Evolutionary conservation across 2,329 filamentous ascomycete species (phyloP), one percentile per base, ranked within the genome.

Genomic region (Conoideocrella luteorostrata): DNA sequence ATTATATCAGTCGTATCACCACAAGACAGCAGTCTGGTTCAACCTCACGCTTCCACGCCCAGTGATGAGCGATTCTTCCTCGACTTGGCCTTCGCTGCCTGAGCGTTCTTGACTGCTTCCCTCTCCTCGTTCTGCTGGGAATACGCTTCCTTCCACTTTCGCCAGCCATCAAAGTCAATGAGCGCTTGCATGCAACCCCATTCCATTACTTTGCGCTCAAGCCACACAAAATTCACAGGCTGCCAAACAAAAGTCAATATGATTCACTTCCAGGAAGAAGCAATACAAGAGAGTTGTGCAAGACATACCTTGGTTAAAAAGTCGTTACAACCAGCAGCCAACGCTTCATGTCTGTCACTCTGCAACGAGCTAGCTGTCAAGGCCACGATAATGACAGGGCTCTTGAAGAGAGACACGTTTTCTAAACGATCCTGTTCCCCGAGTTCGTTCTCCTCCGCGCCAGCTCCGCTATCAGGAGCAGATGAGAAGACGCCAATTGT

Each of bases 141-240:
- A 58, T 87, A 91, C 17, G 42, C 46, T 57, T 93, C 87, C 63
- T 95, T 95, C 93, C 93, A 98, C 64, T 88, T 88, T 44, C 90
- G 80, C 93, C 93, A 98, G 49, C 93, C 93, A 62, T 97, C 91
- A 61, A 93, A 97, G 69, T 98, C 93, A 58, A 98, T 97, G 20
- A 98, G 76, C 9, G 93, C 93, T 70, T 97, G 93, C 93, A 98
- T 98, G 70, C 93, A 97, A 45, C 93, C 93, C 93, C 93, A 98
- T 72, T 98, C 93, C 68, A 94, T 96, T 54, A 97, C 90, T 65
- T 98, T 98, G 46, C 91, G 82, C 63, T 96, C 88, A 21, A 98
- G 78, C 90, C 91, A 98, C 47, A 94, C 86, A 60, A 96, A 96
- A 62, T 95, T 95, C 53, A 98, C 91, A 17, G 93, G 93, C 88